A percentile compares a stretch with the other conserved stretches of the same genome.
These are phyloP conservation scores for Alternaria sp. DNA, from an alignment of 2,329 filamentous ascomycete genomes.

Conservation along the genomic window DNA sequence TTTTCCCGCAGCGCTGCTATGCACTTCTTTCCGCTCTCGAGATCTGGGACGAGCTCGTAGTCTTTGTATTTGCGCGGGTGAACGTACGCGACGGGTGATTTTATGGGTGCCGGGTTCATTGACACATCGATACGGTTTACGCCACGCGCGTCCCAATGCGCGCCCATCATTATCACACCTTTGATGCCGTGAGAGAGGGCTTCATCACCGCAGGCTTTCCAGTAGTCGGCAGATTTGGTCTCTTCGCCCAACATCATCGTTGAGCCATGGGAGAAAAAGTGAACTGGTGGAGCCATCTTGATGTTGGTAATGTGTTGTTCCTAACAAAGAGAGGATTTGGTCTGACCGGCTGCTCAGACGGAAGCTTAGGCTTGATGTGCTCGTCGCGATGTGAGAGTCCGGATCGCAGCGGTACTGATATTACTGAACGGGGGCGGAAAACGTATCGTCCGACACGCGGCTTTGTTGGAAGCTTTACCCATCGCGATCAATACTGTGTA, in stretches of 20 bases:
- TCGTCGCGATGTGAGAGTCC: not conserved
- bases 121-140: conserved; percentile 66
- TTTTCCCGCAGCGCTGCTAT: conserved; percentile 59
- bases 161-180: conserved; percentile 73
- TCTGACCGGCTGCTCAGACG: not conserved
- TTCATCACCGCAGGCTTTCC: conserved; percentile 71
- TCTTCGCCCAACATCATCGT: conserved; percentile 77
- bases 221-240: conserved; percentile 68
- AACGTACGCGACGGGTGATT: conserved; percentile 72
- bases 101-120: conserved; percentile 66
- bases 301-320: not conserved
- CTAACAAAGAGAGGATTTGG: not conserved
- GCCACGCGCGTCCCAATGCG: conserved; percentile 69
- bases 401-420: not conserved
- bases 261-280: conserved; percentile 75
- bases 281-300: conserved; percentile 61
- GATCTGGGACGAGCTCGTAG: conserved; percentile 69
- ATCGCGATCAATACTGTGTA: not conserved
- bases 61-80: conserved; percentile 69
- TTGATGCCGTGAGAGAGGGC: conserved; percentile 67
- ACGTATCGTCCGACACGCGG: not conserved
- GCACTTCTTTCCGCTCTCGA: conserved; percentile 60
- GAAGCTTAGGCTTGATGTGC: not conserved
- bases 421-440: not conserved
- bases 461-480: not conserved